Evolutionary conservation across 345 rosid genomes (phyloP), one percentile per base, ranked within the genome.

Genomic region (Passiflora organensis): DNA sequence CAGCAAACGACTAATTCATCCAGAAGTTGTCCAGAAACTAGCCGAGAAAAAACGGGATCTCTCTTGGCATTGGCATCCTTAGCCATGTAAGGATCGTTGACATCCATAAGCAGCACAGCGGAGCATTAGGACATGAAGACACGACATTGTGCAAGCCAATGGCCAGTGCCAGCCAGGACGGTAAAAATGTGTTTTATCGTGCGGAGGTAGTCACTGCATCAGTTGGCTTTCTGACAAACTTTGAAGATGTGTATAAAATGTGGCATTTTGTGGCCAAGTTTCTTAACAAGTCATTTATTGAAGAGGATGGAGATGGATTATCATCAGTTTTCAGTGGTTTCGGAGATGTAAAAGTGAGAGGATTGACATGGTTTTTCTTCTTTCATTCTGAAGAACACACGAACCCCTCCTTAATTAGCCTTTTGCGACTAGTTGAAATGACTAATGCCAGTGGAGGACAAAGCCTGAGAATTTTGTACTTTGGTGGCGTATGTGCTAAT

Each of bases 131-230:
- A 56, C 74, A 69, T 14, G 80, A 78, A 56, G 82, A 78, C 43
- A 38, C 70, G 37, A 68, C 68, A 32, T 56, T 78, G 56, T 78
- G 80, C 72, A 79, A 72, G 77, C 85, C 89, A 36, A 72, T 72
- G 79, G 73, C 60, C 17, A 73, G 48, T 17, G 69, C 67, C 43
- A 49, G 49, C 18, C 71, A 51, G 23, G 81, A 72, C 25, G 71
- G 73, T 9, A 83, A 80, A 73, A 67, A 66, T 46, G 67, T 53
- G 10, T 76, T 80, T 32, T 78, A 71, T 61, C 60, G 86, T 20
- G 62, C 78, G n/a, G 80, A 80, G 71, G 86, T 83, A 52, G 83
- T 83, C 20, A 83, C 89, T 6, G 86, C 82, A n/a, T 78, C 89
- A 2, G 81, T 83, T 8, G 75, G 89, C 56, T 80, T 83, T 60